phyloP scores from a whole-genome alignment of 805 yeast genomes.

The Candida morakotiae region DNA sequence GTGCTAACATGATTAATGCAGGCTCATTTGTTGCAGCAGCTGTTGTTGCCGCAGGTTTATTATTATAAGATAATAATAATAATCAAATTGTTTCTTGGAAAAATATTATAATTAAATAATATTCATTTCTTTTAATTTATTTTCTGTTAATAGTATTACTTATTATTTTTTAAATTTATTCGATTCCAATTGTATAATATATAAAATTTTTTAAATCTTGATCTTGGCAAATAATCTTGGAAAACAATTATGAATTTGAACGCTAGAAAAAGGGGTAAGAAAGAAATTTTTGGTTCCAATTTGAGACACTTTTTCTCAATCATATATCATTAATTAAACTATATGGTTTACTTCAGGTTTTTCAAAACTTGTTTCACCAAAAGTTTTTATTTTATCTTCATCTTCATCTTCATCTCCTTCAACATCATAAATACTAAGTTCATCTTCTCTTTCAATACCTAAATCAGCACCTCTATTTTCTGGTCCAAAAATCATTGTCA shows the following conservation, averaged over 20 bases:
- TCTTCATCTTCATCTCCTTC: conserved; percentile 6
- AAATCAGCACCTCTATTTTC: conserved; percentile 39
- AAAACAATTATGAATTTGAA: too few species aligned
- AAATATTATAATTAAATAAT: too few species aligned
- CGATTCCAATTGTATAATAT: too few species aligned
- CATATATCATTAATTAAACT: not conserved
- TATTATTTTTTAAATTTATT: too few species aligned
- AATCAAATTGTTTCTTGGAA: too few species aligned
- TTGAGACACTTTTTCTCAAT: too few species aligned
- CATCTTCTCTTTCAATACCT: conserved; percentile 14
- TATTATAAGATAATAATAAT: conserved; percentile 1
- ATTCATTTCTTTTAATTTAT: too few species aligned
- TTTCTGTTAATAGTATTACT: too few species aligned
- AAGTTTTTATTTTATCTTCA: not conserved
- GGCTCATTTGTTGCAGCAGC: conserved; percentile 5
- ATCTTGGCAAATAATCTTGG: too few species aligned
- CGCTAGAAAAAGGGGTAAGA: too few species aligned
- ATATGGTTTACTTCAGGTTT: conserved; percentile 4
- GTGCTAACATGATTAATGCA: conserved; percentile 3
- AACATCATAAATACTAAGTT: conserved; percentile 4
- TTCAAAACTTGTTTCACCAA: conserved; percentile 1
- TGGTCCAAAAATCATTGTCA: conserved; percentile 55
- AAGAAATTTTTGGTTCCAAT: too few species aligned
- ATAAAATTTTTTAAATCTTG: too few species aligned
- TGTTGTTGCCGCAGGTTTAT: conserved; percentile 7